phyloP scores from a whole-genome alignment of 1,284 basidiomycete genomes.

The Vanrija sp. region DNA sequence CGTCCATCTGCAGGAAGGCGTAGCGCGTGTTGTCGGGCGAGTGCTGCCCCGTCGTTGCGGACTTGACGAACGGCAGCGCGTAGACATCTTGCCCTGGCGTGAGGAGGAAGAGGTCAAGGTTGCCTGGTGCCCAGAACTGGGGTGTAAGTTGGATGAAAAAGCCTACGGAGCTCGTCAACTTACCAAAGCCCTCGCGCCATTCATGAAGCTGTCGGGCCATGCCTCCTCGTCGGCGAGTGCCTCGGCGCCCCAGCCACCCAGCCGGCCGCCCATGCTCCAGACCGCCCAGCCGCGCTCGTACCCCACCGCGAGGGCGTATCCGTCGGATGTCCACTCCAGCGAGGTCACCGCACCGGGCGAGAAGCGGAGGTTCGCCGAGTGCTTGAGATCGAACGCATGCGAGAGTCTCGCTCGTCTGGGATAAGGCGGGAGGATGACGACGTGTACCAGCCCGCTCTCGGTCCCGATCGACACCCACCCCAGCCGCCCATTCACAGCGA shows the following conservation, averaged over 20 bases:
- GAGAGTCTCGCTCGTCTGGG: conserved; percentile 24
- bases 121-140: conserved; percentile 83
- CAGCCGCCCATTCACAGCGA: conserved; percentile 77
- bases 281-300: conserved; percentile 87
- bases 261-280: conserved; percentile 85
- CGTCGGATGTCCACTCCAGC: conserved; percentile 90
- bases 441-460: conserved; percentile 56
- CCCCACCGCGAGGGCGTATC: conserved; percentile 93
- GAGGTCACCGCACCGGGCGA: conserved; percentile 66
- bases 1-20: conserved; percentile 92
- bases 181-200: conserved; percentile 53
- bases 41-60: conserved; percentile 85
- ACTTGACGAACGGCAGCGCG: conserved; percentile 88
- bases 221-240: conserved; percentile 54
- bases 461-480: conserved; percentile 81
- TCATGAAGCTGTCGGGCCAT: conserved; percentile 69
- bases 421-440: conserved; percentile 51
- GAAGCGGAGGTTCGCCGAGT: conserved; percentile 40
- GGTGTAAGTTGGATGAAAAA: neutral
- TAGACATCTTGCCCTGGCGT: conserved; percentile 54
- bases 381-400: conserved; percentile 30
- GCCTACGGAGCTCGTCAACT: conserved; percentile 5
- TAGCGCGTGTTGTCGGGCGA: conserved; percentile 68
- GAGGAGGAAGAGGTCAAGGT: conserved; percentile 79
- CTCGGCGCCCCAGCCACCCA: conserved; percentile 59